Percentiles rank a stretch among this genome's conserved stretches.
Evolutionary conservation across 164 flowering plant genomes (phyloP).

Genomic region (Tetrastigma voinierianum): DNA sequence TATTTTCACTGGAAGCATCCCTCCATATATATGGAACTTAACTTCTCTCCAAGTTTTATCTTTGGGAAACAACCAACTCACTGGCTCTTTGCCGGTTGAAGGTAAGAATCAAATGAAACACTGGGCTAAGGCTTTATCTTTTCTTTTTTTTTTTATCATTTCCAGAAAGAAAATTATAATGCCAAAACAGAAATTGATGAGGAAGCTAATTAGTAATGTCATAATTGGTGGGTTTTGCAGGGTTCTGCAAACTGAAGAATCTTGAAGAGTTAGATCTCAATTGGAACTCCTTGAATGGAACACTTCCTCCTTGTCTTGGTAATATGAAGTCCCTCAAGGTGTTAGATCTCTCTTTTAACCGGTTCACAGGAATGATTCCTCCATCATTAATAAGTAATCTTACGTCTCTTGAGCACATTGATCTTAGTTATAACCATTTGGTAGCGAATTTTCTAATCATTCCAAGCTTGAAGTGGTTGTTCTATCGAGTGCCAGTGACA

Average conservation of each 20-base stretch:
- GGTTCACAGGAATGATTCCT: too few species aligned
- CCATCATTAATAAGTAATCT: neutral
- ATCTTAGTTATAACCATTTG: too few species aligned
- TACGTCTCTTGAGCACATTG: too few species aligned
- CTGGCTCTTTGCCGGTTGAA: neutral
- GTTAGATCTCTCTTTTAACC: too few species aligned
- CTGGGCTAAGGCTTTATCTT: too few species aligned
- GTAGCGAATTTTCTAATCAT: neutral
- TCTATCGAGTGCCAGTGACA: neutral
- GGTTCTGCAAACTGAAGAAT: neutral
- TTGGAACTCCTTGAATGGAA: neutral
- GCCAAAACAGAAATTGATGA: neutral
- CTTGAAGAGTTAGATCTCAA: neutral
- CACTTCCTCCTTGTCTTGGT: neutral
- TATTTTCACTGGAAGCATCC: neutral
- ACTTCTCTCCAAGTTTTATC: slow-evolving; percentile 6
- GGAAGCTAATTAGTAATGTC: neutral
- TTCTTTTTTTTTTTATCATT: too few species aligned
- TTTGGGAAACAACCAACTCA: slow-evolving; percentile 3
- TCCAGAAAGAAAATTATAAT: neutral
- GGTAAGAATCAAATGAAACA: slow-evolving; percentile 1
- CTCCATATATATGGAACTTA: neutral
- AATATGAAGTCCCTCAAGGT: too few species aligned
- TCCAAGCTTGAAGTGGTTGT: slow-evolving; percentile 4
- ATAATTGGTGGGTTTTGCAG: neutral